Percentiles rank a stretch among this genome's conserved stretches.
These are phyloP conservation scores for Neocatenulostroma microsporum DNA, from an alignment of 2,329 filamentous ascomycete species.

Conservation along the genomic window DNA sequence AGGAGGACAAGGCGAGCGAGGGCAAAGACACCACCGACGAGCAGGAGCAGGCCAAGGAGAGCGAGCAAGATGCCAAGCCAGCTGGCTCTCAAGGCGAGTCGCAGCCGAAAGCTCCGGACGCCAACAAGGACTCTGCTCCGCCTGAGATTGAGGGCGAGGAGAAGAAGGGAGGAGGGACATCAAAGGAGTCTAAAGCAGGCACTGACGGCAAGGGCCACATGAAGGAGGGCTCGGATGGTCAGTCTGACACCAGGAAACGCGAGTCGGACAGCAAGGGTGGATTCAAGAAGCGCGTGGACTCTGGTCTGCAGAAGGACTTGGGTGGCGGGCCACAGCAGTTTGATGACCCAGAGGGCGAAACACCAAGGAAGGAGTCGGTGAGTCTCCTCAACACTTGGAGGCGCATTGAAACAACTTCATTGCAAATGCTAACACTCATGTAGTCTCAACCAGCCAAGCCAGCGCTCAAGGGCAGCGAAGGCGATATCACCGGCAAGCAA, in stretches of 20 bases:
- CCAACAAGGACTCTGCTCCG: slow-evolving; percentile 15
- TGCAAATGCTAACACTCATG: background rate
- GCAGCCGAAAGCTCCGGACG: slow-evolving; percentile 22
- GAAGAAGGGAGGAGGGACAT: slow-evolving; percentile 6
- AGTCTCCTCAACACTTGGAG: background rate
- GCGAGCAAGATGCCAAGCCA: slow-evolving; percentile 27
- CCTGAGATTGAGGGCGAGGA: slow-evolving; percentile 22
- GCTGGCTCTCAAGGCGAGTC: slow-evolving; percentile 20
- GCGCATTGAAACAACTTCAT: no score
- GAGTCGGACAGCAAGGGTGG: slow-evolving; percentile 34
- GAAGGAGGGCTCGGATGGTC: slow-evolving; percentile 27
- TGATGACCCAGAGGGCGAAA: slow-evolving; percentile 9
- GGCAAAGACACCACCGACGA: no score
- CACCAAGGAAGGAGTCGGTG: no score
- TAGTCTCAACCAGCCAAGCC: slow-evolving; percentile 13
- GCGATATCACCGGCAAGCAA: slow-evolving; percentile 46
- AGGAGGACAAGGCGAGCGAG: no score
- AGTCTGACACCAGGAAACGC: slow-evolving; percentile 30
- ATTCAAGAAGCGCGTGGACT: slow-evolving; percentile 33
- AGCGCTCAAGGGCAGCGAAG: slow-evolving; percentile 21
- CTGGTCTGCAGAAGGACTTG: slow-evolving; percentile 17
- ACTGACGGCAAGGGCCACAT: slow-evolving; percentile 25
- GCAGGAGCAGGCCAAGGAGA: slow-evolving; percentile 17
- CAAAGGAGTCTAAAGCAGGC: background rate
- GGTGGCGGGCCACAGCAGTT: slow-evolving; percentile 3